Evolutionary conservation across 2,329 filamentous ascomycete genomes (phyloP), one percentile per base, ranked within the genome.

Genomic region (Monilinia polystroma): DNA sequence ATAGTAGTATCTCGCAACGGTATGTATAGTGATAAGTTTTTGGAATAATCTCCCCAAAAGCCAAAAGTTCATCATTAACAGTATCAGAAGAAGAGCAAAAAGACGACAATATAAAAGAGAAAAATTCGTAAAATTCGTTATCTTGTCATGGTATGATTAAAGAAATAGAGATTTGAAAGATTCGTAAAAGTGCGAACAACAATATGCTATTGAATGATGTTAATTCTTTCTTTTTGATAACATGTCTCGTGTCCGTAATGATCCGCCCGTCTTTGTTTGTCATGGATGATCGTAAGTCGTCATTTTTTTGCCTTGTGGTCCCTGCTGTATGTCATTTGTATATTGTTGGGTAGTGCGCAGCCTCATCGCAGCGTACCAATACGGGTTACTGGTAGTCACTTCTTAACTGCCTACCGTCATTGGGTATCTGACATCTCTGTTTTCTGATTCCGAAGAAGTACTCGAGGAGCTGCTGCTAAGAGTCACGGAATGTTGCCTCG

Each of bases 381-480:
- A 63, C 68, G 66, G 66, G 62, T 32, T 53, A 29, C 65, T 65
- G 67, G 65, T 66, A 72, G 70, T 72, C 70, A 72, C 32, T 72
- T 72, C 71, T 72, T 72, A 70, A 72, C 71, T 72, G 70, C 68
- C 68, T 58, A 59, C 56, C 66, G 38, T 69, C 66, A 72, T 62
- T 38, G 58, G 45, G 58, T 62, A 62, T 62, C 64, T 67, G 70
- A 71, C 68, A 70, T 68, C 69, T 49, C 54, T 68, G 64, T 52
- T 67, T 59, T 66, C 71, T 66, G 73, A 75, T 59, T 76, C 75
- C 58, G 73, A 74, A 60, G 75, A 76, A 41, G 74, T 71, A 53
- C 74, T 75, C 53, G 75, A 76, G 71, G 70, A 72, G 72, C 75
- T 76, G 75, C 73, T 76, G 71, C 75, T 76, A 66, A 75, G 70